phyloP scores from a whole-genome alignment of 116 monocot genomes.

The Phalaenopsis hybrid region DNA sequence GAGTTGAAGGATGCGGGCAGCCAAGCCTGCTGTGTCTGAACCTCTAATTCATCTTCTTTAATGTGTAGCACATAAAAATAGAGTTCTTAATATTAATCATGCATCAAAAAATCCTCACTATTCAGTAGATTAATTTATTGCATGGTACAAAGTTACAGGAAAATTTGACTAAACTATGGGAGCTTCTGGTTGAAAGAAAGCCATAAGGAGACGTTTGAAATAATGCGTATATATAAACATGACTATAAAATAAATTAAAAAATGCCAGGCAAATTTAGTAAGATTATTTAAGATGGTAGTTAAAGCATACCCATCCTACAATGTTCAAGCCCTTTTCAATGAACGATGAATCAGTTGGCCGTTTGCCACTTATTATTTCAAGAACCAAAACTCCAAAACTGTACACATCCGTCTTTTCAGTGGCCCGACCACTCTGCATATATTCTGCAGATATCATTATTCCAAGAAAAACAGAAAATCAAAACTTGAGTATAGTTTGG shows the following conservation, averaged over 20 bases:
- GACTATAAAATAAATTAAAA: slow-evolving; percentile 1
- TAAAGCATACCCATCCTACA: slow-evolving; percentile 81
- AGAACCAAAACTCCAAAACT: slow-evolving; percentile 96
- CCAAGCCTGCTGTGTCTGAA: no score
- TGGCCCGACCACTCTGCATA: slow-evolving; percentile 96
- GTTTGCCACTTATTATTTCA: slow-evolving; percentile 90
- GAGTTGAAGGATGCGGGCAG: no score
- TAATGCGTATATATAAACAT: neutral
- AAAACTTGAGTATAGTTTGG: neutral
- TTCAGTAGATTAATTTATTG: neutral
- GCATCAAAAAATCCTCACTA: neutral
- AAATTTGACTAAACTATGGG: no score
- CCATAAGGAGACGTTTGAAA: slow-evolving; percentile 1
- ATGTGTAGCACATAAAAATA: no score
- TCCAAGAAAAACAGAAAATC: neutral
- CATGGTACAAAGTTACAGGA: neutral
- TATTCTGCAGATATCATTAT: slow-evolving; percentile 52
- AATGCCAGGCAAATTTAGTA: neutral
- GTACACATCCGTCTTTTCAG: slow-evolving; percentile 96
- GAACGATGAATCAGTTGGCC: slow-evolving; percentile 91
- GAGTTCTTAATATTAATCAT: neutral
- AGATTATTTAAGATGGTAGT: neutral
- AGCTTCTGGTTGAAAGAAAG: neutral
- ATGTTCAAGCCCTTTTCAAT: slow-evolving; percentile 94
- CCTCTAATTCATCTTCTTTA: neutral